Evolutionary conservation across 768 basidiomycete genomes (phyloP), one percentile per base, ranked within the genome.

Genomic region (Russula virescens): DNA sequence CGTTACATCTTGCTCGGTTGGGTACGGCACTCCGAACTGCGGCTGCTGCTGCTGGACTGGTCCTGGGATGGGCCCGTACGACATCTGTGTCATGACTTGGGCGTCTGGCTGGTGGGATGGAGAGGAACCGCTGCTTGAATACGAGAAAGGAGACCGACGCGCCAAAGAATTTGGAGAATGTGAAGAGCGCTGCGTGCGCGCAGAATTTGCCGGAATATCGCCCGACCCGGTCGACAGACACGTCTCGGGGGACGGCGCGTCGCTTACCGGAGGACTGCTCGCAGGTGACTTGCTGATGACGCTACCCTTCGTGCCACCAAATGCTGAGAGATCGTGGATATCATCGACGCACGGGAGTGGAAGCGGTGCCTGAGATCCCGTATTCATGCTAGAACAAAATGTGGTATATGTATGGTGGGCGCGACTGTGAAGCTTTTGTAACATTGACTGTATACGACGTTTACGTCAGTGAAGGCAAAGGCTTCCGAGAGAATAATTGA

Each of bases 351-450:
- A 3, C 5, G 53, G 18, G 40, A 43, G 46, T 2, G 47, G n/a
- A 46, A 48, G 31, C 16, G 21, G 23, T 8, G 23, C 16, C 34
- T 38, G 52, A 35, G 45, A n/a, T 26, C 18, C 21, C 19, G 47
- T 47, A n/a, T n/a, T 49, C 3, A 31, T 16, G 18, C 19, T 55
- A 47, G 58, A 43, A 35, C 40, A 60, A 55, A 60, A 74, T 2
- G 72, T 67, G 9, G 67, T 54, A 55, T 74, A 77, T 8, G 75
- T 64, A 8, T 67, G 50, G 18, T 71, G 67, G 1, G 80, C 79
- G 14, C 79, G 75, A 31, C 70, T 66, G 18, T 66, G 69, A 13
- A 81, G 73, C 55, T 73, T 75, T 52, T 74, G 72, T 8, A 81
- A 72, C 40, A 76, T 75, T 21, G 68, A 65, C 80, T 69, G 52